phyloP scores from a whole-genome alignment of 371 early-diverging fungal genomes.

The Caulochytrium protostelioides region DNA sequence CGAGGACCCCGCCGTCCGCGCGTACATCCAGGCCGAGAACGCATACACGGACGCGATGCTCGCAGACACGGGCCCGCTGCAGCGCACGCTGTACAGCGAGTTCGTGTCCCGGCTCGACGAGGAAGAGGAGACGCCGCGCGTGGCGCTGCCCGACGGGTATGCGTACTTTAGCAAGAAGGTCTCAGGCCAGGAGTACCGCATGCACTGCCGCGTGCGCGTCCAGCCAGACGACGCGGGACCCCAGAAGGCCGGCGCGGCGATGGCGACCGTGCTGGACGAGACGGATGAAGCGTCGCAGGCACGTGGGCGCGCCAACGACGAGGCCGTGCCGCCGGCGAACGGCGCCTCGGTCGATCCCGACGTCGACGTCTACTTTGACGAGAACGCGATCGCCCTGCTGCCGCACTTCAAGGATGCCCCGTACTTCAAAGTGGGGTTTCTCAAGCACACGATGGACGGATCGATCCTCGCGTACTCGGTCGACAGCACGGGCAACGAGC shows the following conservation, averaged over 20 bases:
- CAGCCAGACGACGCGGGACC: background rate
- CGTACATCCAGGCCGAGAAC: slow-evolving; percentile 31
- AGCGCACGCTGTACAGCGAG: slow-evolving; percentile 29
- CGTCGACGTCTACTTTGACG: slow-evolving; percentile 29
- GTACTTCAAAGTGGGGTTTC: slow-evolving; percentile 29
- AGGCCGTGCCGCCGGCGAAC: too few relatives aligned
- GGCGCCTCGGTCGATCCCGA: too few relatives aligned
- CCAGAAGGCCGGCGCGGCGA: too few relatives aligned
- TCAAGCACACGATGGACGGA: slow-evolving; percentile 27
- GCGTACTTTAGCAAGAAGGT: slow-evolving; percentile 26
- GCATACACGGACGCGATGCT: slow-evolving; percentile 13
- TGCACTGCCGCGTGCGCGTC: slow-evolving; percentile 27
- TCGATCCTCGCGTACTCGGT: slow-evolving; percentile 28
- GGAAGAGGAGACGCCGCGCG: slow-evolving; percentile 23
- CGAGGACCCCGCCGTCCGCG: slow-evolving; percentile 26
- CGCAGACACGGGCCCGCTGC: slow-evolving; percentile 24
- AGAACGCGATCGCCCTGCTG: slow-evolving; percentile 23
- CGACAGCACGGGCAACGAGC: slow-evolving; percentile 30
- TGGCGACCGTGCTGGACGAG: too few relatives aligned
- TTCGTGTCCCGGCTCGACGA: slow-evolving; percentile 34
- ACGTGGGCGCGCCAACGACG: too few relatives aligned
- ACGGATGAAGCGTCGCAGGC: slow-evolving; percentile 9
- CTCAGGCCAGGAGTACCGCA: slow-evolving; percentile 25
- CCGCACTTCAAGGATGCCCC: slow-evolving; percentile 15
- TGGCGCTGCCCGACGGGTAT: slow-evolving; percentile 28